Conservation (phyloP, 495 filamentous ascomycete species). For the Monascus purpureus region DNA sequence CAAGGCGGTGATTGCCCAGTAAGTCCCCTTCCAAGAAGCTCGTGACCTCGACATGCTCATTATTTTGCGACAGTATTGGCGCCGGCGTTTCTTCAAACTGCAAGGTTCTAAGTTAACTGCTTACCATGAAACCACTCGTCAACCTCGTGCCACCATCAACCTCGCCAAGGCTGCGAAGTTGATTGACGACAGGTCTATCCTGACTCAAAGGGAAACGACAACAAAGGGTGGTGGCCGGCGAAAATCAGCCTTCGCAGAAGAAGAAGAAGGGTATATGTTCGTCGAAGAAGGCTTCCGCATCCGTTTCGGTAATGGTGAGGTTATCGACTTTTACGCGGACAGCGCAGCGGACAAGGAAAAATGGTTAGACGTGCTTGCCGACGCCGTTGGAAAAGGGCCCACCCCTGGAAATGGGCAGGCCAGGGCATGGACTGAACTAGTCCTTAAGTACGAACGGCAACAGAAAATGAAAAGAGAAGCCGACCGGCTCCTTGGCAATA, state of each 20-base stretch:
- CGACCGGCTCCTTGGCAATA: conserved; percentile 12
- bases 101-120: conserved; percentile 83
- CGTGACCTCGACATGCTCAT: not conserved
- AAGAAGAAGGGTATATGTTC: conserved; percentile 99
- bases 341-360: conserved; percentile 69
- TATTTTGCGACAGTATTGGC: conserved; percentile 60
- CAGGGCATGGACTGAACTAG: conserved; percentile 69
- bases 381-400: conserved; percentile 62
- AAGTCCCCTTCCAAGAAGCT: conserved; percentile 22
- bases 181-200: conserved; percentile 79
- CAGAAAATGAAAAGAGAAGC: conserved; percentile 20
- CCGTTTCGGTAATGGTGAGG: conserved; percentile 91
- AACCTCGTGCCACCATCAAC: conserved; percentile 93
- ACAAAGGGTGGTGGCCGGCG: conserved; percentile 64
- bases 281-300: conserved; percentile 98
- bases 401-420: conserved; percentile 24
- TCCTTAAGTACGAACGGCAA: conserved; percentile 41
- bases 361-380: conserved; percentile 85
- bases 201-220: conserved; percentile 65
- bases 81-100: conserved; percentile 92
- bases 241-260: conserved; percentile 91
- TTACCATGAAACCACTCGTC: conserved; percentile 88
- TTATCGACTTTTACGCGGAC: conserved; percentile 98
- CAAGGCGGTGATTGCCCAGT: conserved; percentile 96
- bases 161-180: conserved; percentile 85